Base-by-base conservation (phyloP, 768 basidiomycete genomes). In the Suillus paluster region DNA sequence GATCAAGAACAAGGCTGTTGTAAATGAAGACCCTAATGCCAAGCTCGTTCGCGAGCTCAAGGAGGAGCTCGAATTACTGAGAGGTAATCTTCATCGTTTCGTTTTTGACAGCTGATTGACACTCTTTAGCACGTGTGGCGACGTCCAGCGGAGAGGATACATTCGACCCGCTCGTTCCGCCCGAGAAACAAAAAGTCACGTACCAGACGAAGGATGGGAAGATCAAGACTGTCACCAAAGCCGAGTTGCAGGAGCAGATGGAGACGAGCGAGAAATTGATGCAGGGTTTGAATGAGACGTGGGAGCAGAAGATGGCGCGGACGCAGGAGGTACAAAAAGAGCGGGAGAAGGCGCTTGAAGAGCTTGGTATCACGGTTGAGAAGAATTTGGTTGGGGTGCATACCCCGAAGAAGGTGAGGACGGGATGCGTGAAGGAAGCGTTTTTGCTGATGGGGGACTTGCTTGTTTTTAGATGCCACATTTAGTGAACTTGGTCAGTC, bases 11-110 rank as follows among this genome's bases (percentile, higher is more conserved):
- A 97, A 98, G 81, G 97, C 97, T 17, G 88, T 99, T 62, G 93
- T 99, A 66, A 99, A 99, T 78, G 97, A 99, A 80, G 97, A 99
- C 84, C 97, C 97, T 36, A 99, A 98, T 70, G 97, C 97, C 72
- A 98, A 95, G 81, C 90, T 99, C 61, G 96, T 99, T 61, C 90
- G 96, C 53, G 97, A 99, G 77, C 91, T 99, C 75, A 99, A 99
- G 78, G 97, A 99, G 80, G 97, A 99, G 78, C 81, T 99, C 48
- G 94, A 97, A 73, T 82, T 92, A 79, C 89, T 98, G 50, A 86
- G 95, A 82, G 90, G 90, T 89, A 76, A 71, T 80, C 55, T 41
- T 72, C 69, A 57, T 50, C 38, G 23, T 27, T 42, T 21, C 34
- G 41, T 44, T n/a, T 44, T 41, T 41, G 38, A 58, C 58, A 45